These are phyloP conservation scores for Cerioporus squamosus DNA, from an alignment of 1,284 basidiomycete species.

Conservation along the genomic window DNA sequence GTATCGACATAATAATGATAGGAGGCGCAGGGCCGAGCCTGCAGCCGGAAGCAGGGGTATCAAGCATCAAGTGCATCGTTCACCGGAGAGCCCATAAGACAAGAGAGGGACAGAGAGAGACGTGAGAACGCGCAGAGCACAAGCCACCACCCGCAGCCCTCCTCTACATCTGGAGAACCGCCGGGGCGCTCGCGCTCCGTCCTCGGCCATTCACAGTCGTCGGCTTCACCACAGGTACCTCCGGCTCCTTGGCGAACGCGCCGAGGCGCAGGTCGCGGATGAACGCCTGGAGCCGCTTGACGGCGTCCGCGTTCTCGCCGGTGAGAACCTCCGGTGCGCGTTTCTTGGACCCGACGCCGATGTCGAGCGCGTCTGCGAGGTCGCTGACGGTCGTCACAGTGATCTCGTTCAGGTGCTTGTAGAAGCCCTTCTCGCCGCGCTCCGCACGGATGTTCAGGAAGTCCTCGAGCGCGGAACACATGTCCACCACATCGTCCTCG, in stretches of 20 bases:
- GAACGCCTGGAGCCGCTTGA: constrained; percentile 37
- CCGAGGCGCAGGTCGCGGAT: constrained; percentile 36
- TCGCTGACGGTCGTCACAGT: constrained; percentile 34
- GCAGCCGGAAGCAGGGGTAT: background rate
- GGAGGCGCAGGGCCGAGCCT: background rate
- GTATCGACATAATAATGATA: constrained; percentile 15
- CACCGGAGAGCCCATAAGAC: too few relatives aligned
- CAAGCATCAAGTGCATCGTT: background rate
- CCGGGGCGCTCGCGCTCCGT: constrained; percentile 9
- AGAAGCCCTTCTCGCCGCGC: constrained; percentile 43
- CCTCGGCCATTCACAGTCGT: constrained; percentile 10
- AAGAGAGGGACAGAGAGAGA: background rate
- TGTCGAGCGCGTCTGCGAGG: constrained; percentile 31
- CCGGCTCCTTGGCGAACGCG: constrained; percentile 14
- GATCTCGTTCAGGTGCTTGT: constrained; percentile 35
- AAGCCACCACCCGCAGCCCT: background rate
- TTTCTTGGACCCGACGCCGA: constrained; percentile 18
- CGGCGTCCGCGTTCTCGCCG: constrained; percentile 32
- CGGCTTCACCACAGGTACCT: constrained; percentile 19
- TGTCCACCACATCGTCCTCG: constrained; percentile 62
- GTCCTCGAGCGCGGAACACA: constrained; percentile 56
- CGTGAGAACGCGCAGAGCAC: background rate
- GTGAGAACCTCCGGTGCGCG: constrained; percentile 19
- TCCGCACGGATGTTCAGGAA: constrained; percentile 57
- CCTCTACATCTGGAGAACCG: background rate